Evolutionary conservation across 2,329 filamentous ascomycete species (phyloP).

Genomic region (Fonsecaea monophora): DNA sequence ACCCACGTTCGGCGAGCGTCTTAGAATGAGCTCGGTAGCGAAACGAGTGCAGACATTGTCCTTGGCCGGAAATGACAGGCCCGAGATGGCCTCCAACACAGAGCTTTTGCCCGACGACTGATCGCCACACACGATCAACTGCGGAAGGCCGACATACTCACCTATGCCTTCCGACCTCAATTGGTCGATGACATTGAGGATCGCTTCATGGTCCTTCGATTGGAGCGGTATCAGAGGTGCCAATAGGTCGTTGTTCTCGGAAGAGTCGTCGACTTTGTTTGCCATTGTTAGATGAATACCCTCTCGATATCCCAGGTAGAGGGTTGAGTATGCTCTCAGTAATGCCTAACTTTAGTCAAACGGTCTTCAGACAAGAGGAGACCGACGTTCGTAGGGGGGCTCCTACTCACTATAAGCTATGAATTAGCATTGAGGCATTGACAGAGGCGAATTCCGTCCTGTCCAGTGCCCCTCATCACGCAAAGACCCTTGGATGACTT

Average conservation of each 20-base stretch:
- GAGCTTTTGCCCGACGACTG: constrained; percentile 45
- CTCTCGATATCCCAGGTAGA: background rate
- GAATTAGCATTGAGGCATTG: background rate
- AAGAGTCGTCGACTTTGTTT: background rate
- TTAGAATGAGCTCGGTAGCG: constrained; percentile 43
- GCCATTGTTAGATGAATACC: background rate
- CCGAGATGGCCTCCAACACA: constrained; percentile 44
- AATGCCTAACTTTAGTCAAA: background rate
- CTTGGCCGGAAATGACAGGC: constrained; percentile 41
- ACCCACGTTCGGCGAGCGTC: constrained; percentile 10
- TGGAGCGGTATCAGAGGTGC: constrained; percentile 33
- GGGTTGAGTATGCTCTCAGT: background rate
- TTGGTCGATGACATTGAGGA: constrained; percentile 34
- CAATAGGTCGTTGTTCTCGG: background rate
- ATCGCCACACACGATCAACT: constrained; percentile 44
- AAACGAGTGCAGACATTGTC: constrained; percentile 45
- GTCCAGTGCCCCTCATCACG: background rate
- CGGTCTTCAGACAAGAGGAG: background rate
- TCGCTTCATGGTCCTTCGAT: constrained; percentile 33
- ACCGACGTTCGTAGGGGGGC: background rate
- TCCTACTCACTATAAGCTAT: background rate
- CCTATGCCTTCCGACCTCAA: constrained; percentile 58
- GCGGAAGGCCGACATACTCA: constrained; percentile 52
- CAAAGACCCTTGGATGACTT: background rate
- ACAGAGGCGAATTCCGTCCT: background rate